phyloP scores from a whole-genome alignment of 495 filamentous ascomycete species.

The Aspergillus diversus region DNA sequence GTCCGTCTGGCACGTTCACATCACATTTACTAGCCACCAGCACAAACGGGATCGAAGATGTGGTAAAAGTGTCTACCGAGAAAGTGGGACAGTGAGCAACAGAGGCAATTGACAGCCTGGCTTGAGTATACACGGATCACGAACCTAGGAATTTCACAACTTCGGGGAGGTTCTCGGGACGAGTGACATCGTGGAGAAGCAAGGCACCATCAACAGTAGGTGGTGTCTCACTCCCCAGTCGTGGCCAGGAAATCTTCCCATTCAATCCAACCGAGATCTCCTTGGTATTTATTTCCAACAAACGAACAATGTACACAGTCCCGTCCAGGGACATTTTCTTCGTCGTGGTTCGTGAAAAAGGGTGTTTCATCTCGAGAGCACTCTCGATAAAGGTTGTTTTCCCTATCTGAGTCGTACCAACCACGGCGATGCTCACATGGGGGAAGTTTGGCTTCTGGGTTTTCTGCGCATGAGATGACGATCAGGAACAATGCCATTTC shows the following conservation, averaged over 20 bases:
- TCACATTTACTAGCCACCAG: conserved; percentile 89
- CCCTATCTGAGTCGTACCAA: conserved; percentile 79
- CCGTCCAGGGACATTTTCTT: conserved; percentile 80
- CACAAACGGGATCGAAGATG: conserved; percentile 68
- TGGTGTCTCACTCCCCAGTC: conserved; percentile 64
- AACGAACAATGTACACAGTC: conserved; percentile 72
- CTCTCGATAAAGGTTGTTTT: conserved; percentile 89
- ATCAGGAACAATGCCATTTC: conserved; percentile 23
- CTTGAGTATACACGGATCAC: conserved; percentile 9
- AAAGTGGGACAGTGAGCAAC: background rate
- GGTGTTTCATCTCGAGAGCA: conserved; percentile 68
- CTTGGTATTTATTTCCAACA: conserved; percentile 70
- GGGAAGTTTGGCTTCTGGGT: conserved; percentile 35
- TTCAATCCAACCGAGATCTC: conserved; percentile 52
- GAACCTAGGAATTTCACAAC: conserved; percentile 65
- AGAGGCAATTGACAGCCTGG: background rate
- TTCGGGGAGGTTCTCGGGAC: conserved; percentile 67
- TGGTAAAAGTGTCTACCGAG: conserved; percentile 65
- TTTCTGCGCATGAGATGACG: conserved; percentile 25
- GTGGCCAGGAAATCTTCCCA: conserved; percentile 74
- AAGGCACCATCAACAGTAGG: conserved; percentile 82
- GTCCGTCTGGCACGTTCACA: conserved; percentile 53
- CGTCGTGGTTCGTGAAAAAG: conserved; percentile 59
- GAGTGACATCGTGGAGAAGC: conserved; percentile 83
- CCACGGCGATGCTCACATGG: conserved; percentile 80